These are phyloP conservation scores for Trichoderma oligosporum DNA, from an alignment of 2,329 filamentous ascomycete genomes.

Conservation along the genomic window DNA sequence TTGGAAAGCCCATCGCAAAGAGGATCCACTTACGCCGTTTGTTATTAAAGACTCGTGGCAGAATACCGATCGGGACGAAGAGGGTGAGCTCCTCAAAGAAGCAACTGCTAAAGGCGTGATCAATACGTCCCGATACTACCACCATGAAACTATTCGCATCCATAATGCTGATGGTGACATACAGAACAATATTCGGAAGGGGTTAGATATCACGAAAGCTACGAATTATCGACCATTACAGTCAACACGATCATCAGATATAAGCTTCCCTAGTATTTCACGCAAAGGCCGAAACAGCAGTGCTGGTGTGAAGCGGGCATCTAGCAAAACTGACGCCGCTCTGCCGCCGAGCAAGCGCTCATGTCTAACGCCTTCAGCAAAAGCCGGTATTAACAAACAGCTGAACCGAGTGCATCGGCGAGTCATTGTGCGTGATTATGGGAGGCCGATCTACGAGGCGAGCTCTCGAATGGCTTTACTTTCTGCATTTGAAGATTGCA, in stretches of 20 bases:
- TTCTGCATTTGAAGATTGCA: neutral
- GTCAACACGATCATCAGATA: too few relatives aligned
- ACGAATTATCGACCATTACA: too few relatives aligned
- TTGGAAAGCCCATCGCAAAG: constrained; percentile 43
- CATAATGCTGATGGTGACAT: neutral
- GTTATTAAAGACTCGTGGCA: constrained; percentile 48
- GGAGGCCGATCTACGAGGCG: neutral
- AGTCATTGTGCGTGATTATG: neutral
- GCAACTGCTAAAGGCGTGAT: neutral
- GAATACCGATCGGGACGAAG: constrained; percentile 24
- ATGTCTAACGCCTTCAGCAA: too few relatives aligned
- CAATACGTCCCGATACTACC: neutral
- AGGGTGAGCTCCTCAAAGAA: neutral
- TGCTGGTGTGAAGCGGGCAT: too few relatives aligned
- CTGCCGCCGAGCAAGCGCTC: too few relatives aligned
- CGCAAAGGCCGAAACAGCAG: too few relatives aligned
- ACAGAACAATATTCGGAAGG: neutral
- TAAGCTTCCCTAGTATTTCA: too few relatives aligned
- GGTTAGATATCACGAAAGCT: neutral
- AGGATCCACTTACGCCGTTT: too few relatives aligned
- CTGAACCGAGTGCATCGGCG: neutral
- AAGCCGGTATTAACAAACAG: neutral
- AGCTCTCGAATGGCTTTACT: neutral
- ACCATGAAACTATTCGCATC: neutral
- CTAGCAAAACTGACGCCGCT: too few relatives aligned